Percentiles rank a stretch among this genome's conserved stretches.
phyloP scores from a whole-genome alignment of 2,329 filamentous ascomycete genomes.

The Ceratocystis papillata region DNA sequence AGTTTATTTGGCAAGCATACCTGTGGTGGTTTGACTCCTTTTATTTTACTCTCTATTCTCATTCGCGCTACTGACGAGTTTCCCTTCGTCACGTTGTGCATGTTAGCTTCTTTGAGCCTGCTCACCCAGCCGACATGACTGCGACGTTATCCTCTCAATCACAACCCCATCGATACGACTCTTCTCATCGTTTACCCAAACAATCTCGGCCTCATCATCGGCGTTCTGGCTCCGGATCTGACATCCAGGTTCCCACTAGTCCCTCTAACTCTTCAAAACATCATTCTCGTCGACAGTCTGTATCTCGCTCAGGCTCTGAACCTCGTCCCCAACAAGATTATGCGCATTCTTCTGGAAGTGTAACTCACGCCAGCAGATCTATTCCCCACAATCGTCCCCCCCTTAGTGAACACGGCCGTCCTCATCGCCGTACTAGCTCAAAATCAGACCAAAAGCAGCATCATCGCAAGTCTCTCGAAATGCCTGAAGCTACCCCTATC shows the following conservation, averaged over 20 bases:
- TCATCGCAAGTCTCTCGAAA: constrained; percentile 19
- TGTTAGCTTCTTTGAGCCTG: constrained; percentile 10
- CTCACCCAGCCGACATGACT: constrained; percentile 23
- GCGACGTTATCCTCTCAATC: constrained; percentile 23
- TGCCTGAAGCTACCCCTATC: constrained; percentile 19
- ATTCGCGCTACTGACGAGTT: background rate
- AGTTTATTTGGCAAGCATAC: background rate
- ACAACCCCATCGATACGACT: constrained; percentile 22
- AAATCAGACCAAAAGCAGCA: constrained; percentile 20
- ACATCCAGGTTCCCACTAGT: constrained; percentile 9
- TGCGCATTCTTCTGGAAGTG: constrained; percentile 23
- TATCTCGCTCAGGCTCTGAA: constrained; percentile 20
- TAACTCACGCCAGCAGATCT: constrained; percentile 18
- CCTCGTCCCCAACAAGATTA: constrained; percentile 22
- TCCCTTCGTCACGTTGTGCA: constrained; percentile 16
- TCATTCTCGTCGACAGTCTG: constrained; percentile 20
- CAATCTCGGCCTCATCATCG: constrained; percentile 23
- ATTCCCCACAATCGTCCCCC: constrained; percentile 20
- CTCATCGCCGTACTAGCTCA: constrained; percentile 22
- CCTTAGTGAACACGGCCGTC: constrained; percentile 25
- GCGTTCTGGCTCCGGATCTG: constrained; percentile 23
- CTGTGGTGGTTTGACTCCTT: background rate
- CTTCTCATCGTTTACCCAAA: constrained; percentile 21
- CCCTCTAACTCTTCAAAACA: constrained; percentile 15
- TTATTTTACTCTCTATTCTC: background rate